These are phyloP conservation scores for Eutrema salsugineum DNA, from an alignment of 441 rosid species.

Conservation along the genomic window DNA sequence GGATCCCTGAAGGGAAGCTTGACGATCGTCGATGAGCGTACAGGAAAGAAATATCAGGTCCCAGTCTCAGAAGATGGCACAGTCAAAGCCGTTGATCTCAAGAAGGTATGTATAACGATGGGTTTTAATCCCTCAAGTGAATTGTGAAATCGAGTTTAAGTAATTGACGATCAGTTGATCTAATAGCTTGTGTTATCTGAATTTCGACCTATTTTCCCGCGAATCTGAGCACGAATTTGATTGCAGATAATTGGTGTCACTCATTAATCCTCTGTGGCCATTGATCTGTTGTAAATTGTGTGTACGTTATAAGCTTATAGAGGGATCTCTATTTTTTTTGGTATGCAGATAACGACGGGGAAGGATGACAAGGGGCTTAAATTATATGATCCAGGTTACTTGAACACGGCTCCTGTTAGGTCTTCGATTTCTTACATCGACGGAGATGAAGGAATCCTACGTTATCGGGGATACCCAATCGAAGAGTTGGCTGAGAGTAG, in stretches of 20 bases:
- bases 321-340: slow-evolving; percentile 6
- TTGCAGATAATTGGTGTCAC: background rate
- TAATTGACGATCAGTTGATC: background rate
- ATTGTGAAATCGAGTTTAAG: background rate
- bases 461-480: slow-evolving; percentile 25
- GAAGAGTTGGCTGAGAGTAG: slow-evolving; percentile 59
- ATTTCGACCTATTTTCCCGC: background rate
- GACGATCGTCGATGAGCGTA: slow-evolving; percentile 72
- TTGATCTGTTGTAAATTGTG: background rate
- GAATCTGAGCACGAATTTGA: background rate
- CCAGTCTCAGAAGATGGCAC: slow-evolving; percentile 68
- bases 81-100: slow-evolving; percentile 72
- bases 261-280: background rate
- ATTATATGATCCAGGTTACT: slow-evolving; percentile 87
- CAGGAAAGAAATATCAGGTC: slow-evolving; percentile 64
- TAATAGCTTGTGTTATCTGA: background rate
- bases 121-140: background rate
- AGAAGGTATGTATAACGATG: slow-evolving; percentile 51
- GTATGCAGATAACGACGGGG: slow-evolving; percentile 66
- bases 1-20: slow-evolving; percentile 52
- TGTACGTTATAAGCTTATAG: background rate
- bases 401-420: slow-evolving; percentile 89
- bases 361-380: slow-evolving; percentile 80
- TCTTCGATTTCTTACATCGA: slow-evolving; percentile 86
- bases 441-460: slow-evolving; percentile 72